phyloP scores from a whole-genome alignment of 225 moss, liverwort and hornwort genomes.

The Physcomitrellopsis africana region DNA sequence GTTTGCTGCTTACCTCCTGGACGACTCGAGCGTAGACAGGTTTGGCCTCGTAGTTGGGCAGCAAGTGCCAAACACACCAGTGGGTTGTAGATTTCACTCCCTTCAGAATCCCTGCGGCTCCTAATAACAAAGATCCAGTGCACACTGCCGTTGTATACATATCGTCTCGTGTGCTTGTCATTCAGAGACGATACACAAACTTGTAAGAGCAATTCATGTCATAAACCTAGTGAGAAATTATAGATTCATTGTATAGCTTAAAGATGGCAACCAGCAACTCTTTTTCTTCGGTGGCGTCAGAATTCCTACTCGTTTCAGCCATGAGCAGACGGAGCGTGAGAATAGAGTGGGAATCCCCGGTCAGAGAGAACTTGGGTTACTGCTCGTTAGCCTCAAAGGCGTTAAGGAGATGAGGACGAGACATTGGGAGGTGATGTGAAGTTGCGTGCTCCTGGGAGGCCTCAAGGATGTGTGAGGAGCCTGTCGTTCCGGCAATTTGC shows the following conservation, averaged over 20 bases:
- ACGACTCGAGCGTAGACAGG: conserved; percentile 41
- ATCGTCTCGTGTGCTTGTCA: conserved; percentile 51
- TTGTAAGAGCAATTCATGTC: not conserved
- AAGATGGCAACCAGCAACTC: conserved; percentile 39
- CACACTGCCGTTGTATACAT: conserved; percentile 65
- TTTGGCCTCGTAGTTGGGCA: conserved; percentile 43
- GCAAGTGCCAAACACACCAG: conserved; percentile 38
- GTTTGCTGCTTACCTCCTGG: conserved; percentile 43
- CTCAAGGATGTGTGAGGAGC: not conserved
- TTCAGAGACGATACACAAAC: not conserved
- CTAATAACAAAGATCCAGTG: conserved; percentile 58
- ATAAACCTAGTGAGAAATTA: too few species aligned
- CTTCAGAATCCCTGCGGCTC: conserved; percentile 62
- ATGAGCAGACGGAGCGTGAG: too few species aligned
- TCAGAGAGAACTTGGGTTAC: too few species aligned
- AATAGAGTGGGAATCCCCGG: too few species aligned
- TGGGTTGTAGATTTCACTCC: conserved; percentile 51
- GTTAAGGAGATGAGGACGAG: too few species aligned
- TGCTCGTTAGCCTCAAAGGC: too few species aligned
- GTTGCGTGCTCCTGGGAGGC: not conserved
- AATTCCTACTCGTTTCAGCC: not conserved
- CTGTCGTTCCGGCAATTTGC: too few species aligned
- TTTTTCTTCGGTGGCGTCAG: not conserved
- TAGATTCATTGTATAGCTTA: too few species aligned
- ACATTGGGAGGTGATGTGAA: too few species aligned